Evolutionary conservation across 2,329 filamentous ascomycete genomes (phyloP).

Genomic region (Gremmenia infestans): DNA sequence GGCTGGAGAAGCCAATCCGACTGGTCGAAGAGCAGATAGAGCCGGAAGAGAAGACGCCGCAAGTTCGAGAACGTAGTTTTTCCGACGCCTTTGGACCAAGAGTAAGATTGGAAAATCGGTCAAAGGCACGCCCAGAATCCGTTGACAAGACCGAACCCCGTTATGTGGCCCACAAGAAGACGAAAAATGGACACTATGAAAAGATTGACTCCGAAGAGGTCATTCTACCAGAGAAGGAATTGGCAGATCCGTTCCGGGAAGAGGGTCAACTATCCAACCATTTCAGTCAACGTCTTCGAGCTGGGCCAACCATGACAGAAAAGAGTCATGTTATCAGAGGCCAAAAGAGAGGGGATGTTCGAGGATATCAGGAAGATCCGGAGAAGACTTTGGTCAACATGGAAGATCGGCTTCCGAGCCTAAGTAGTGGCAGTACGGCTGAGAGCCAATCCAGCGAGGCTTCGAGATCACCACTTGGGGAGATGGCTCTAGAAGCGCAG

Average conservation of each 20-base stretch:
- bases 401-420: conserved; percentile 7
- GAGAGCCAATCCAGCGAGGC: conserved; percentile 11
- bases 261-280: conserved; percentile 10
- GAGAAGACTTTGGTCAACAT: conserved; percentile 21
- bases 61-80: conserved; percentile 1
- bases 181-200: conserved; percentile 19
- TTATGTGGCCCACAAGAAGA: conserved; percentile 28
- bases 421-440: conserved; percentile 14
- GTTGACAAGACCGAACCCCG: conserved; percentile 18
- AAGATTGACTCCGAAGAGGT: conserved; percentile 19
- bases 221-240: conserved; percentile 13
- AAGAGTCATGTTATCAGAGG: neutral
- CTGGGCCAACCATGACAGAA: neutral
- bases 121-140: conserved; percentile 22
- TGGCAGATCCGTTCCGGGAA: conserved; percentile 26
- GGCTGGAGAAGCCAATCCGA: neutral
- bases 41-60: neutral
- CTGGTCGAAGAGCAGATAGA: neutral
- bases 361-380: conserved; percentile 5
- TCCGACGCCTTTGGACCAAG: conserved; percentile 19
- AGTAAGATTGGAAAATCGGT: conserved; percentile 14
- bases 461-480: conserved; percentile 13
- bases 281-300: conserved; percentile 21
- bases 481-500: conserved; percentile 8
- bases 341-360: neutral